These are phyloP conservation scores for Aphanomyces invadans DNA, from an alignment of 352 stramenopile genomes.

Conservation along the genomic window DNA sequence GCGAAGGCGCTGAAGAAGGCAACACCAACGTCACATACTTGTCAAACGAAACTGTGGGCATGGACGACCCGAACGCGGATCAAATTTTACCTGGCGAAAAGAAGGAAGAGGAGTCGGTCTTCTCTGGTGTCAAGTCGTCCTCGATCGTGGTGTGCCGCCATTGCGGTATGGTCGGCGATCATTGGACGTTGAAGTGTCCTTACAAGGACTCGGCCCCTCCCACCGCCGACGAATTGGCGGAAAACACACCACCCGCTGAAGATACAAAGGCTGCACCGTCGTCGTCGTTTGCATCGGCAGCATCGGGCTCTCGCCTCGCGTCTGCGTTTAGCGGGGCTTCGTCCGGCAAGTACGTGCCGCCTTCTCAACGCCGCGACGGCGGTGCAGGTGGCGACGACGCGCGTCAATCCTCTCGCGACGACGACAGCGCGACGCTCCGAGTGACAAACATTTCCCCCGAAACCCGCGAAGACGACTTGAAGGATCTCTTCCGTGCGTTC, in stretches of 20 bases:
- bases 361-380: slow-evolving; percentile 59
- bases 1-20: slow-evolving; percentile 55
- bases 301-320: slow-evolving; percentile 31
- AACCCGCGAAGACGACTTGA: slow-evolving; percentile 96
- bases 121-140: slow-evolving; percentile 79
- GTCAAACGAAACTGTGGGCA: slow-evolving; percentile 59
- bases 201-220: slow-evolving; percentile 72
- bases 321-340: slow-evolving; percentile 57
- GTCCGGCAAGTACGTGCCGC: slow-evolving; percentile 76
- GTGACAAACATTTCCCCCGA: slow-evolving; percentile 99
- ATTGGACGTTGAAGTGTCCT: slow-evolving; percentile 88
- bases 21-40: slow-evolving; percentile 84
- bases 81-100: slow-evolving; percentile 80
- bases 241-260: slow-evolving; percentile 56
- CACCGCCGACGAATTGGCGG: slow-evolving; percentile 59
- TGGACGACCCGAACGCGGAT: slow-evolving; percentile 83
- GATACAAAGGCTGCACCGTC: slow-evolving; percentile 27
- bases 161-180: slow-evolving; percentile 85
- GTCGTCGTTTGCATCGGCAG: slow-evolving; percentile 30
- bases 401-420: slow-evolving; percentile 31
- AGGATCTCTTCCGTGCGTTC: slow-evolving; percentile 97
- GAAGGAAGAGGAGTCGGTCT: slow-evolving; percentile 85
- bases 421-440: slow-evolving; percentile 90
- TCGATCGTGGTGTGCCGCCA: slow-evolving; percentile 85
- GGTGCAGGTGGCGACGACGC: slow-evolving; percentile 32